Percentiles rank a stretch among this genome's conserved stretches.
Conservation (phyloP, 345 rosid genomes). For the Passiflora organensis region DNA sequence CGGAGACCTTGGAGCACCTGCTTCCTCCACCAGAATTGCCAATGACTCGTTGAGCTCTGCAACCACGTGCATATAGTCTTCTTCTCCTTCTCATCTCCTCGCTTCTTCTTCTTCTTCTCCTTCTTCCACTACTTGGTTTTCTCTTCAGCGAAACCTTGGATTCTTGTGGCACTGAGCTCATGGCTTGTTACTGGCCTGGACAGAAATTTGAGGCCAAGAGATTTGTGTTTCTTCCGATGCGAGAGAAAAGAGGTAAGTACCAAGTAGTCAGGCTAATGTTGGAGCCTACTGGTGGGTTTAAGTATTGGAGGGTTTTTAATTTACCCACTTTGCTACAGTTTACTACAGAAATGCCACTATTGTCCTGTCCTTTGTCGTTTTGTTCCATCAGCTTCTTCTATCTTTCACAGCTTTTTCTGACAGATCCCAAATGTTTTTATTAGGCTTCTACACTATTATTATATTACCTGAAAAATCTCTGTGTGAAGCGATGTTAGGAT, state of each 20-base stretch:
- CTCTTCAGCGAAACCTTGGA: constrained; percentile 20
- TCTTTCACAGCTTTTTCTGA: not conserved
- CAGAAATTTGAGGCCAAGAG: no score
- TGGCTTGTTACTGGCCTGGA: constrained; percentile 1
- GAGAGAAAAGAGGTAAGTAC: not conserved
- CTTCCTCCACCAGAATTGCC: not conserved
- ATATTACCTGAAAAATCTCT: not conserved
- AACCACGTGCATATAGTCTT: constrained; percentile 8
- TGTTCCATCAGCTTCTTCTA: not conserved
- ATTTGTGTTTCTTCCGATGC: not conserved
- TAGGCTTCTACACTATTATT: not conserved
- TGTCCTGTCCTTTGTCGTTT: constrained; percentile 7
- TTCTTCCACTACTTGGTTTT: constrained; percentile 8
- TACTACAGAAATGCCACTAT: constrained; percentile 39
- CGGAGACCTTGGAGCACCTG: constrained; percentile 36
- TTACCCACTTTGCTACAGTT: constrained; percentile 20
- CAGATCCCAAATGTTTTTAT: not conserved
- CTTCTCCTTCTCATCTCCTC: not conserved
- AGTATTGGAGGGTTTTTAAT: constrained; percentile 27
- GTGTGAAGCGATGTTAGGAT: not conserved
- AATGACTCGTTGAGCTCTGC: constrained; percentile 8
- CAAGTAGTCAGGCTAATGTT: not conserved
- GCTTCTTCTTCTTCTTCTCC: constrained; percentile 10
- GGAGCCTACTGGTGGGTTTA: constrained; percentile 24
- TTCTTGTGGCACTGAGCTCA: constrained; percentile 25